phyloP scores from a whole-genome alignment of 805 yeast species.

The Clavispora asparagi region DNA sequence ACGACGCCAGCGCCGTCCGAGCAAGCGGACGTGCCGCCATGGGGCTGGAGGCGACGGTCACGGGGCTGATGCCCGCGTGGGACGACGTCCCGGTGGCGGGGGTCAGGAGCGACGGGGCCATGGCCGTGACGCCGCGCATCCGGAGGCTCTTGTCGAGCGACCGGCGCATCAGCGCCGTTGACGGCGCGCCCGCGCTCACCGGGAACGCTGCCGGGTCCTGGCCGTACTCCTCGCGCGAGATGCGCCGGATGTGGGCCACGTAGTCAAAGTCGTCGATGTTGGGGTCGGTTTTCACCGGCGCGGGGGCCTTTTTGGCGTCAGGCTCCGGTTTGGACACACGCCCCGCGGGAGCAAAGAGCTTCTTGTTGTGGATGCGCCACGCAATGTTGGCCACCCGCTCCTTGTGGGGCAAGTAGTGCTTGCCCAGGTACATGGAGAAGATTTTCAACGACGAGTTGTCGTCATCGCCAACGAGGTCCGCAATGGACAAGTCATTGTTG shows the following conservation, averaged over 20 bases:
- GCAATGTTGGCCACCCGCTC: slow-evolving; percentile 39
- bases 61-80: not conserved
- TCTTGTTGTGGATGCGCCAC: slow-evolving; percentile 40
- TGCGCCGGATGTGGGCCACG: slow-evolving; percentile 40
- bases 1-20: not conserved
- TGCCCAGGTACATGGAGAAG: slow-evolving; percentile 38
- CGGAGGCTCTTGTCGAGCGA: not conserved
- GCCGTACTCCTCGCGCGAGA: slow-evolving; percentile 34
- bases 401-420: slow-evolving; percentile 37
- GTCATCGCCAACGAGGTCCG: slow-evolving; percentile 25
- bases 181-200: not conserved
- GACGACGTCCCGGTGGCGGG: not conserved
- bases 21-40: not conserved
- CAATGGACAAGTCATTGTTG: not conserved
- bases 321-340: not conserved
- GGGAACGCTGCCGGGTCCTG: slow-evolving; percentile 1
- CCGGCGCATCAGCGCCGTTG: not conserved
- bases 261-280: slow-evolving; percentile 39
- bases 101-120: slow-evolving; percentile 1
- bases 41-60: not conserved
- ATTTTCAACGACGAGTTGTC: slow-evolving; percentile 35
- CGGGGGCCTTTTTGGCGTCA: not conserved
- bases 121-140: not conserved
- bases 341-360: slow-evolving; percentile 15
- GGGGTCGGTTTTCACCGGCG: slow-evolving; percentile 16